These are phyloP conservation scores for Phaeosphaeriaceae sp. DNA, from an alignment of 2,329 filamentous ascomycete species.

Conservation along the genomic window DNA sequence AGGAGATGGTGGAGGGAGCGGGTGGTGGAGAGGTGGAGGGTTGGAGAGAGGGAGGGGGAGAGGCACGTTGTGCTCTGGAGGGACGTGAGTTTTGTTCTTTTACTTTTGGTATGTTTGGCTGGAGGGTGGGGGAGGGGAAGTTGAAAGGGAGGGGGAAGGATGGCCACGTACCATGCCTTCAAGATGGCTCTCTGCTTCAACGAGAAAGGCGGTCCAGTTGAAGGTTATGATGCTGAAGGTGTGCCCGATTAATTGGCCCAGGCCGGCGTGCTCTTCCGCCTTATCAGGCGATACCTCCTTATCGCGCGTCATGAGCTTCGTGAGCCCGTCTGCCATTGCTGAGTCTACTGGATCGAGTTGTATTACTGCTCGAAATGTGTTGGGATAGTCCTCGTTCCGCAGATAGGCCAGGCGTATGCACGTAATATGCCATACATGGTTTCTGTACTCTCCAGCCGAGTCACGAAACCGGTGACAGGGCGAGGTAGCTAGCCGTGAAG, in stretches of 20 bases:
- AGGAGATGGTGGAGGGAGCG: conserved; percentile 14
- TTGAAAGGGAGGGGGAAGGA: no score
- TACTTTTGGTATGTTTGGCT: no score
- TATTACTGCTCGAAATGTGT: not conserved
- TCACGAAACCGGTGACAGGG: conserved; percentile 1
- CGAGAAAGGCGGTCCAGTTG: conserved; percentile 9
- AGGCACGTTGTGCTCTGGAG: conserved; percentile 16
- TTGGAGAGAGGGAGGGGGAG: conserved; percentile 1
- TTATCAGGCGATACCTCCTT: not conserved
- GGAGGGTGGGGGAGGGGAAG: no score
- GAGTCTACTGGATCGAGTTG: conserved; percentile 10
- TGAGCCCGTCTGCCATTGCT: conserved; percentile 3
- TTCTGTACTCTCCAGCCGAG: not conserved
- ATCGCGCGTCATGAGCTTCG: conserved; percentile 6
- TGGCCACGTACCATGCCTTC: conserved; percentile 8
- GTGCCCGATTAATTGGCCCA: conserved; percentile 10
- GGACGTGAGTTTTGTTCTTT: not conserved
- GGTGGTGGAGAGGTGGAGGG: conserved; percentile 14
- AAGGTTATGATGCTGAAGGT: conserved; percentile 5
- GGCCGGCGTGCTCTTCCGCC: conserved; percentile 6
- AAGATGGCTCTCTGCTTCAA: conserved; percentile 10
- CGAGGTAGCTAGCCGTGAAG: not conserved
- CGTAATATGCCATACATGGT: conserved; percentile 9
- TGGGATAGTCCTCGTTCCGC: not conserved
- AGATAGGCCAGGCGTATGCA: conserved; percentile 6